Base-by-base conservation (phyloP, 192 early-diverging fungal genomes). In the Rhizoclosmatium sp. region DNA sequence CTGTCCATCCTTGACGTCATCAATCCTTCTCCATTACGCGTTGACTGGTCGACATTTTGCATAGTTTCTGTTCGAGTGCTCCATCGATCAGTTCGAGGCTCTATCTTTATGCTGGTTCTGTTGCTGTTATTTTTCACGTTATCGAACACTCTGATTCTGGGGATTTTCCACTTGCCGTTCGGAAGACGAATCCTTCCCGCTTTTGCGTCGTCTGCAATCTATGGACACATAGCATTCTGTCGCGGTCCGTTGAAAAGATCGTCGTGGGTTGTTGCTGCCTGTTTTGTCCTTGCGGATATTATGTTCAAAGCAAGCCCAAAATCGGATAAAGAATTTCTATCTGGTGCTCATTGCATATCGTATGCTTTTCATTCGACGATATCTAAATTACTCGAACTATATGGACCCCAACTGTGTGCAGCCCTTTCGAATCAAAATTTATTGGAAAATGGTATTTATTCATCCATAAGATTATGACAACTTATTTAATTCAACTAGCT, bases 261-360 rank as follows among this genome's bases (percentile, higher is more conserved):
- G 9, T 14, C 31, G 47, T 76, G 75, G 75, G 31, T 19, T 4
- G 4, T 67, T 4, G 75, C 75, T 4, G 3, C 31, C 4, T 3
- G 21, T 4, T 76, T 65, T 39, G 65, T 48, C 3, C 10, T 67
- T 9, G 48, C 51, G 19, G 75, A 76, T 48, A 19, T n/a, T 19
- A n/a, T 76, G 41, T 39, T 76, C 31, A 76, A 76, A 54, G 10
- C 12, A 40, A 9, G 47, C 9, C 48, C 75, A 4, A 65, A 21
- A 2, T 48, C 58, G 12, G 75, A 76, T 12, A 65, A 67, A 31
- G 48, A 46, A 9, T 65, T 76, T 44, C 48, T 76, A 4, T 19
- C 75, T 3, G 75, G 75, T 14, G 75, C 75, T 10, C 75, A 76
- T 44, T 76, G 75, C 48, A 65, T 76, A 31, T 76, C 75, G 16